Conservation (phyloP, 2,329 filamentous ascomycete species). For the Amylocarpus encephaloides region DNA sequence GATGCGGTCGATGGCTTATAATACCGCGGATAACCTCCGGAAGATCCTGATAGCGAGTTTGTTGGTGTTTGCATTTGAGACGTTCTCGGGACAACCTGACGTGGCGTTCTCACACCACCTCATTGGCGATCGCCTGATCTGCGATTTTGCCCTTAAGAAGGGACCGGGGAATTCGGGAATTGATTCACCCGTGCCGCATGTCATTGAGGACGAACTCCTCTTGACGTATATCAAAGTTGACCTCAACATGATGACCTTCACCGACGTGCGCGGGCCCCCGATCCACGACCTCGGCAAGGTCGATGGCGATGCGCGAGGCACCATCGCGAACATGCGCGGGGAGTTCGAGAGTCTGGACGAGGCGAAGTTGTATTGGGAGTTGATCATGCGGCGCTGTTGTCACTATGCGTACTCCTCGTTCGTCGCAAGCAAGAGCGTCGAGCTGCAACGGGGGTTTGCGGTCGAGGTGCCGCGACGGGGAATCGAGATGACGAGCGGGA, state of each 20-base stretch:
- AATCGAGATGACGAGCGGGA: background rate
- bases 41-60: slow-evolving; percentile 8
- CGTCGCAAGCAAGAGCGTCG: background rate
- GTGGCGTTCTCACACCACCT: slow-evolving; percentile 9
- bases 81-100: slow-evolving; percentile 7
- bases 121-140: slow-evolving; percentile 7
- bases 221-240: slow-evolving; percentile 7
- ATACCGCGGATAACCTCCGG: background rate
- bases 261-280: slow-evolving; percentile 1
- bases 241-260: slow-evolving; percentile 9
- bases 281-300: slow-evolving; percentile 2
- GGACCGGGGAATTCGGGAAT: background rate
- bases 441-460: background rate
- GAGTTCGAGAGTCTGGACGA: slow-evolving; percentile 6
- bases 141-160: background rate
- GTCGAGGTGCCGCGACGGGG: background rate
- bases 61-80: slow-evolving; percentile 11
- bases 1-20: slow-evolving; percentile 5
- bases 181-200: background rate
- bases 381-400: slow-evolving; percentile 4
- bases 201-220: slow-evolving; percentile 11
- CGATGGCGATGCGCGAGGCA: background rate
- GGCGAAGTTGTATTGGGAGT: slow-evolving; percentile 9
- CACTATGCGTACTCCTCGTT: slow-evolving; percentile 2
- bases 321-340: slow-evolving; percentile 5